Base-by-base conservation (phyloP, 306 rosid genomes). In the Rosa rugosa region DNA sequence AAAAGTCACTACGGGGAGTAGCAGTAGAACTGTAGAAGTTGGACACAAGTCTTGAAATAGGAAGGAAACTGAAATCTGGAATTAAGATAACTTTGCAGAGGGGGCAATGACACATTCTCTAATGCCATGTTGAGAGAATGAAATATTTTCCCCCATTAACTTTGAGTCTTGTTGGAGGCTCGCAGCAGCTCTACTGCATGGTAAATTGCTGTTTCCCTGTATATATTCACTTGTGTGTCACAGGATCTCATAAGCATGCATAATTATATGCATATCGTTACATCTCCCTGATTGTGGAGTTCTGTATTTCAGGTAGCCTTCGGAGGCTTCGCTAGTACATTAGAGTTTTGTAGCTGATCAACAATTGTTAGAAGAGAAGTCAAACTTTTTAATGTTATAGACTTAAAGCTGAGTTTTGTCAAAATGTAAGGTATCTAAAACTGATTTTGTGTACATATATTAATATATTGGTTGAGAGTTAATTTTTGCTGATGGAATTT, bases 1-100 rank as follows among this genome's bases (percentile, higher is more conserved):
- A 81, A 78, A 84, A 51, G 72, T 71, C 80, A 71, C 62, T 42
- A 34, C 11, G 22, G 54, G 72, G 50, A 42, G 83, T 47, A 80
- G 84, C 86, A 36, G 84, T 80, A 50, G 71, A 84, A 64, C 62
- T 77, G 12, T 65, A 65, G 70, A 65, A 65, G 44, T 34, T 86
- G 79, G 75, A 76, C 22, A 73, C 74, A 75, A 56, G 67, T 80
- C 75, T 79, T 12, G 72, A 71, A 54, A 46, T 77, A 67, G 79
- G 69, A 54, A 53, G 77, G 40, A 71, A 79, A 73, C 84, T 64
- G 73, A 64, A 63, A 45, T 20, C 73, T 51, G 76, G 64, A 45
- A 81, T 64, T 65, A 12, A 65, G 66, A 60, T 69, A 25, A 22
- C 69, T 38, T 44, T 59, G 42, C 73, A 14, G 57, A 60, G 80